These are phyloP conservation scores for Stemphylium vesicarium DNA, from an alignment of 2,329 filamentous ascomycete species.

Conservation along the genomic window DNA sequence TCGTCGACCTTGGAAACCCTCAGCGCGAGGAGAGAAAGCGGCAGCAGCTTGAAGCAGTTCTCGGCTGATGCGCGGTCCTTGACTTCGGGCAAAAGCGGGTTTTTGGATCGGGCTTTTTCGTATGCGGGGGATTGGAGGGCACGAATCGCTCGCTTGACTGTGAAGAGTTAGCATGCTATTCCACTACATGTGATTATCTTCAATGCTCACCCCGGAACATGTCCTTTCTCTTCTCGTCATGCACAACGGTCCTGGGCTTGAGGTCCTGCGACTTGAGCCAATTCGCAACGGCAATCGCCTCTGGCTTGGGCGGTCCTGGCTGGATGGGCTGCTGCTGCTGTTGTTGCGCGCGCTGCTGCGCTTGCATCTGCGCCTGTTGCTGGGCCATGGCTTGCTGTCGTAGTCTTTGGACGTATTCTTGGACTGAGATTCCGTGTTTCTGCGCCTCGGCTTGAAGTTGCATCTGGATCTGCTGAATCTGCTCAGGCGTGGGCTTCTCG, in stretches of 20 bases:
- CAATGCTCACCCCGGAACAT: slow-evolving; percentile 82
- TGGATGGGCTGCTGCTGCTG: slow-evolving; percentile 68
- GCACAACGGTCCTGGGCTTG: slow-evolving; percentile 88
- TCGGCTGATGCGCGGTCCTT: slow-evolving; percentile 87
- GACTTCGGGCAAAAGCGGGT: slow-evolving; percentile 85
- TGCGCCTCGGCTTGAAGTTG: slow-evolving; percentile 83
- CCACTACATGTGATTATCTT: not conserved
- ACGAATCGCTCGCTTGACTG: slow-evolving; percentile 94
- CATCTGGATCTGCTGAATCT: slow-evolving; percentile 82
- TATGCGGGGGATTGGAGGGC: slow-evolving; percentile 89
- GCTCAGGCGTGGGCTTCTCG: slow-evolving; percentile 75
- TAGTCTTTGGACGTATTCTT: slow-evolving; percentile 73
- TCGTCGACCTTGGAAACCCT: slow-evolving; percentile 84
- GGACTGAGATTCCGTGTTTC: slow-evolving; percentile 82
- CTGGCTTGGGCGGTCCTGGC: slow-evolving; percentile 83
- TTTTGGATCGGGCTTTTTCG: slow-evolving; percentile 86
- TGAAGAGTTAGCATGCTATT: not conserved
- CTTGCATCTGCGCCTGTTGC: slow-evolving; percentile 54
- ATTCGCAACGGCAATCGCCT: slow-evolving; percentile 85
- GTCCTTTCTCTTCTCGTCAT: slow-evolving; percentile 95
- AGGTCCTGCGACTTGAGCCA: slow-evolving; percentile 85
- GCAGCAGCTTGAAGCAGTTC: slow-evolving; percentile 92
- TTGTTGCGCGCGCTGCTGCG: slow-evolving; percentile 31
- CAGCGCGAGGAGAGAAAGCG: slow-evolving; percentile 90
- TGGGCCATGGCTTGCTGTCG: slow-evolving; percentile 62